A percentile compares a stretch with the other conserved stretches of the same genome.
Evolutionary conservation across 208 protist genomes (phyloP).

Genomic region (Trypanosoma scelopori): DNA sequence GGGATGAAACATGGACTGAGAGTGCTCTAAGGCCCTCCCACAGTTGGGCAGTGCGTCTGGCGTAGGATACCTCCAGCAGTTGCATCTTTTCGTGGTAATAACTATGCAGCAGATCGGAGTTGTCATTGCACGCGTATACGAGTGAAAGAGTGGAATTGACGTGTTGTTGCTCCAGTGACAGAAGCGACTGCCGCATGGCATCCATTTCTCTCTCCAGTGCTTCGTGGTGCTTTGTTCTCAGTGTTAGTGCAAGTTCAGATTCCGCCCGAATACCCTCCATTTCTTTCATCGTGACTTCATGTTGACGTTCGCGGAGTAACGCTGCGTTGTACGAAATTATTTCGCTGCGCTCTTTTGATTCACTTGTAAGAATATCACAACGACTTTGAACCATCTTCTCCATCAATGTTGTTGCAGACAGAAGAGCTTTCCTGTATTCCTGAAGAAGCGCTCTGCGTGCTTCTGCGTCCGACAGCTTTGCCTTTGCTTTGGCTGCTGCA

Average conservation of each 20-base stretch:
- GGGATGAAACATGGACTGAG: neutral
- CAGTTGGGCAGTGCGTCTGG: neutral
- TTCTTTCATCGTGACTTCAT: neutral
- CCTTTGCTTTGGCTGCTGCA: slow-evolving; percentile 8
- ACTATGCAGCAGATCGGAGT: neutral
- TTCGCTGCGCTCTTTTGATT: neutral
- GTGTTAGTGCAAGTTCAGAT: neutral
- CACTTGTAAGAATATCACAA: neutral
- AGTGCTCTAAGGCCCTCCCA: neutral
- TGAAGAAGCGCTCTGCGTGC: neutral
- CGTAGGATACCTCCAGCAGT: neutral
- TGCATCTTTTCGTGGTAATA: neutral
- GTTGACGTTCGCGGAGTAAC: neutral
- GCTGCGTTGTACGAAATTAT: neutral
- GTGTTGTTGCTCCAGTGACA: neutral
- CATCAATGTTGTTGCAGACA: neutral
- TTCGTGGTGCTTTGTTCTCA: neutral
- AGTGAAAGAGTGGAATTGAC: neutral
- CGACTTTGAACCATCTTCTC: neutral
- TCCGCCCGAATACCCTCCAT: neutral
- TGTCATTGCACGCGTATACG: neutral
- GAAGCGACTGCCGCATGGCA: neutral
- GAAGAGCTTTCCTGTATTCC: neutral
- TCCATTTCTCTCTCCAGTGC: neutral
- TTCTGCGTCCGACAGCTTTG: neutral